A percentile compares a stretch with the other conserved stretches of the same genome.
phyloP scores from a whole-genome alignment of 176 grass and related monocot genomes.

The Ensete ventricosum region DNA sequence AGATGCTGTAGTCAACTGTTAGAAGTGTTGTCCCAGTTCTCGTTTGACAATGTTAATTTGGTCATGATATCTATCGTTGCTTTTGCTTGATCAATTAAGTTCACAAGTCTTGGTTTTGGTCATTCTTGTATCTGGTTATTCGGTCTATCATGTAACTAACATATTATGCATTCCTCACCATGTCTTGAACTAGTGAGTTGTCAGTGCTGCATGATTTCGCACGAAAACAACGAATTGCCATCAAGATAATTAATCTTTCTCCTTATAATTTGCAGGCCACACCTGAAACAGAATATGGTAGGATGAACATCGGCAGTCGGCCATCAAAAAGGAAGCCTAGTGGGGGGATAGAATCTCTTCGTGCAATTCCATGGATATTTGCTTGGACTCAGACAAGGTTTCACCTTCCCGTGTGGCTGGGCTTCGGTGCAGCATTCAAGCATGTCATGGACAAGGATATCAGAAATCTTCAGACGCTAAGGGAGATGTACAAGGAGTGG shows the following conservation, averaged over 20 bases:
- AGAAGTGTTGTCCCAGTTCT: too few relatives aligned
- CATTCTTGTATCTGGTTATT: too few relatives aligned
- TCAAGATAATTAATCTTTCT: not conserved
- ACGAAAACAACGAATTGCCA: too few relatives aligned
- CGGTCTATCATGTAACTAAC: too few relatives aligned
- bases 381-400: slow-evolving; percentile 99
- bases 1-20: too few relatives aligned
- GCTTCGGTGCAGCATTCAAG: slow-evolving; percentile 81
- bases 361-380: slow-evolving; percentile 99
- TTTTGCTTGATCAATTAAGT: too few relatives aligned
- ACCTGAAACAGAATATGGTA: slow-evolving; percentile 91
- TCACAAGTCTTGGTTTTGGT: too few relatives aligned
- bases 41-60: too few relatives aligned
- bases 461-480: slow-evolving; percentile 58
- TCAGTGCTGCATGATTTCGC: too few relatives aligned
- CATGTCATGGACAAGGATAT: slow-evolving; percentile 72
- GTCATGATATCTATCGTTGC: too few relatives aligned
- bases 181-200: too few relatives aligned
- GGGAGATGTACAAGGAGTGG: slow-evolving; percentile 99
- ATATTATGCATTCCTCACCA: too few relatives aligned
- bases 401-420: slow-evolving; percentile 98
- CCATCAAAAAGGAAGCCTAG: slow-evolving; percentile 94
- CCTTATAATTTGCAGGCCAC: slow-evolving; percentile 57
- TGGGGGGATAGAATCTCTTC: slow-evolving; percentile 86
- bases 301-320: slow-evolving; percentile 98